phyloP scores from a whole-genome alignment of 495 filamentous ascomycete species.

The Podospora comata region DNA sequence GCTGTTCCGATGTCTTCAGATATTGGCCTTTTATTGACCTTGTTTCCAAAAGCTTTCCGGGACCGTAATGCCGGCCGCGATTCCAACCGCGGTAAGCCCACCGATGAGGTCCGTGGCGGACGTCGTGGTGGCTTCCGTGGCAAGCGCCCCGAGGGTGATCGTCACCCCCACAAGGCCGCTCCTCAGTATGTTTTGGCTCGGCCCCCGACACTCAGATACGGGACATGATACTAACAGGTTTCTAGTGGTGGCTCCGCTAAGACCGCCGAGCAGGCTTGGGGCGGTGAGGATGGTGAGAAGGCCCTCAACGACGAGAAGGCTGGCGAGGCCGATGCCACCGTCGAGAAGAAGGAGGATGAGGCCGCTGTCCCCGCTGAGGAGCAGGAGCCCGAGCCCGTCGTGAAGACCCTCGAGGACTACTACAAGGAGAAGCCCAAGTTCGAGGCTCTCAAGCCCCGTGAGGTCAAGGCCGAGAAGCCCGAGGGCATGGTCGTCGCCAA shows the following conservation, averaged over 20 bases:
- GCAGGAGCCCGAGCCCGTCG: slow-evolving; percentile 64
- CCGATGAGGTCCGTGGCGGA: slow-evolving; percentile 62
- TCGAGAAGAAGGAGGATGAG: slow-evolving; percentile 60
- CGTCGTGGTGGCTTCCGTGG: slow-evolving; percentile 51
- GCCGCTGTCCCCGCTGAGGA: slow-evolving; percentile 44
- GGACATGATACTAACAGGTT: slow-evolving; percentile 20
- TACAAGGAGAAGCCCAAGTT: slow-evolving; percentile 85
- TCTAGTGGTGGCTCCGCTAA: slow-evolving; percentile 77
- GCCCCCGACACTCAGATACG: slow-evolving; percentile 5
- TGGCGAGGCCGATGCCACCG: slow-evolving; percentile 79
- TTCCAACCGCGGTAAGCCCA: slow-evolving; percentile 78
- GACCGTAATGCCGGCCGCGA: slow-evolving; percentile 79
- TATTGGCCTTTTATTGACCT: slow-evolving; percentile 16
- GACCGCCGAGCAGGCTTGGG: slow-evolving; percentile 89
- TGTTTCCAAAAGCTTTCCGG: slow-evolving; percentile 65
- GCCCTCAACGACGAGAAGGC: slow-evolving; percentile 86
- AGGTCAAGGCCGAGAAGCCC: slow-evolving; percentile 59
- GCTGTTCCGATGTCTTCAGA: slow-evolving; percentile 7
- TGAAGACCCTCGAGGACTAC: slow-evolving; percentile 79
- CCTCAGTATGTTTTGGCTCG: slow-evolving; percentile 55
- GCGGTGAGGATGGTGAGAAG: slow-evolving; percentile 69
- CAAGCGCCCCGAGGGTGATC: slow-evolving; percentile 62
- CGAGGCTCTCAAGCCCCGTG: slow-evolving; percentile 60
- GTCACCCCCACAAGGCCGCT: slow-evolving; percentile 72
- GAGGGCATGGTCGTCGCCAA: slow-evolving; percentile 87